phyloP scores from a whole-genome alignment of 768 basidiomycete genomes.

The Tulasnella sp. region DNA sequence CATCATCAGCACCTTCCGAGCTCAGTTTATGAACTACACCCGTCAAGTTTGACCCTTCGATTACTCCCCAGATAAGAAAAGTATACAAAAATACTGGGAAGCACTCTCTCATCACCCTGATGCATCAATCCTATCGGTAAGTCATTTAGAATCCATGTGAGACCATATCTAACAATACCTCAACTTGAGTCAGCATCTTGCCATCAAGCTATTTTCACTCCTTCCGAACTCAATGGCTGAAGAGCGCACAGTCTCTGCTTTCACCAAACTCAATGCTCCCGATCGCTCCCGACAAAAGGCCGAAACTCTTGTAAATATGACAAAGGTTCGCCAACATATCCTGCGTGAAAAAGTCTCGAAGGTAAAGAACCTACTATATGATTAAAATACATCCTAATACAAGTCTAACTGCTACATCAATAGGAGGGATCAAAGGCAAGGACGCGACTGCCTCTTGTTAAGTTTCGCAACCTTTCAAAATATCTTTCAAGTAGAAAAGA shows the following conservation, averaged over 20 bases:
- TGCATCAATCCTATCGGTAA: conserved; percentile 25
- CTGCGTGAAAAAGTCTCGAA: no score
- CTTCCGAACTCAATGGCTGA: conserved; percentile 31
- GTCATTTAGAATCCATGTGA: conserved; percentile 14
- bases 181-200: conserved; percentile 23
- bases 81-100: conserved; percentile 10
- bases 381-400: no score
- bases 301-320: conserved; percentile 23
- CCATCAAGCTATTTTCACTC: conserved; percentile 26
- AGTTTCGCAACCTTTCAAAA: no score
- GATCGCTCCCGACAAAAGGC: conserved; percentile 23
- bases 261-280: conserved; percentile 27
- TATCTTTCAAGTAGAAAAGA: no score
- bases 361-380: no score
- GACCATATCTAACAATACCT: no score
- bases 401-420: no score
- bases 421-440: no score
- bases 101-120: conserved; percentile 17
- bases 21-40: conserved; percentile 18
- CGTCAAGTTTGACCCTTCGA: conserved; percentile 19
- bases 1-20: background rate
- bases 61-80: background rate
- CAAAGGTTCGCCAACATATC: conserved; percentile 9
- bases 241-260: conserved; percentile 27
- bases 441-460: no score